Conservation (phyloP, 2,329 filamentous ascomycete genomes). For the Calonectria honghensis region DNA sequence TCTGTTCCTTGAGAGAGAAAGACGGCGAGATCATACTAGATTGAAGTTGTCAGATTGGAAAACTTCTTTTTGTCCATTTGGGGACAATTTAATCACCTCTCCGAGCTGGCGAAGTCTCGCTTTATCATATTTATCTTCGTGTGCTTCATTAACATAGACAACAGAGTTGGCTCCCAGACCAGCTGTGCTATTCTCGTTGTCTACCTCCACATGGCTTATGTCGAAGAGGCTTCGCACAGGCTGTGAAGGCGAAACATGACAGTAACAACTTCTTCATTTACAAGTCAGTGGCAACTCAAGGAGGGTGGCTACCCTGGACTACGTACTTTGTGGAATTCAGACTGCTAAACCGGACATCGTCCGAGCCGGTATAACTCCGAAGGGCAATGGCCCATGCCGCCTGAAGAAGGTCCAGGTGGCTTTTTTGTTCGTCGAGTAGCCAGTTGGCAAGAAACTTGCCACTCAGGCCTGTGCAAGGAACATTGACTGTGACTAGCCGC, state of each 20-base stretch:
- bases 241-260: conserved; percentile 5
- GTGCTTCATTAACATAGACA: neutral
- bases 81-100: neutral
- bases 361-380: conserved; percentile 15
- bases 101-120: neutral
- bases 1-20: neutral
- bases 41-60: neutral
- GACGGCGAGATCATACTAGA: conserved; percentile 10
- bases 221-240: conserved; percentile 17
- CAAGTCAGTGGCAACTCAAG: neutral
- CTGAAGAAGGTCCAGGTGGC: neutral
- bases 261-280: conserved; percentile 8
- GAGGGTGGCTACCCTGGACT: neutral
- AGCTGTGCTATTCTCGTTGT: neutral
- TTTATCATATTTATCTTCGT: neutral
- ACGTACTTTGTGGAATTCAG: conserved; percentile 4
- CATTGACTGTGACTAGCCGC: neutral
- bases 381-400: neutral
- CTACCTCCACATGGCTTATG: neutral
- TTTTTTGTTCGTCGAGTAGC: neutral
- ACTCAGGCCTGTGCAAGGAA: neutral
- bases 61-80: too few species aligned
- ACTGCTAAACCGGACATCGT: neutral
- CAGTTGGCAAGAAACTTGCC: neutral
- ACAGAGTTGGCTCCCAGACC: conserved; percentile 6